These are phyloP conservation scores for Botrytis fragariae DNA, from an alignment of 2,329 filamentous ascomycete genomes.

Conservation along the genomic window DNA sequence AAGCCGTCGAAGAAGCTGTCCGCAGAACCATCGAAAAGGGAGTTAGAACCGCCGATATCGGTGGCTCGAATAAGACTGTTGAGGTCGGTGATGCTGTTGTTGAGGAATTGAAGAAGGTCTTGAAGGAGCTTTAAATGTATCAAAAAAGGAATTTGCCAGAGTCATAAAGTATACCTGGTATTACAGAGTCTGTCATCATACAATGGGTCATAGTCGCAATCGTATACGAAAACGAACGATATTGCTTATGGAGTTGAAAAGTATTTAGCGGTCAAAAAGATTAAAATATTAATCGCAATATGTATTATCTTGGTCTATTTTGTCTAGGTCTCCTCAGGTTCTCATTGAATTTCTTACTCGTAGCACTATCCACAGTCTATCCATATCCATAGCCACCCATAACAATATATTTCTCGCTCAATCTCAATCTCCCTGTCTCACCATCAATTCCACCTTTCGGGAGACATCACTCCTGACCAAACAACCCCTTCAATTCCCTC, in stretches of 20 bases:
- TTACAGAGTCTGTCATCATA: neutral
- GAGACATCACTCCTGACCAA: constrained; percentile 23
- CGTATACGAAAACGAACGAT: neutral
- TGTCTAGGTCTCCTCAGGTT: neutral
- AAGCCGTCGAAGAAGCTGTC: constrained; percentile 78
- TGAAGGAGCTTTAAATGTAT: constrained; percentile 41
- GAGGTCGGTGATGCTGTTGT: constrained; percentile 84
- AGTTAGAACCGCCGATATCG: constrained; percentile 79
- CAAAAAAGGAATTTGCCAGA: neutral
- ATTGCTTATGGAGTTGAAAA: neutral
- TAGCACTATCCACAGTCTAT: neutral
- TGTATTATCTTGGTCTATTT: neutral
- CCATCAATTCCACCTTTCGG: neutral
- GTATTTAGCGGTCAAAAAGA: neutral
- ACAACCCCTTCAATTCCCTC: constrained; percentile 30
- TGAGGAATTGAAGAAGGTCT: constrained; percentile 67
- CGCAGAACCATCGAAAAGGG: constrained; percentile 75
- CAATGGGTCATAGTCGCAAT: neutral
- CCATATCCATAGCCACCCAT: neutral
- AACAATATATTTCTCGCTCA: neutral
- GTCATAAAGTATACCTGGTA: neutral
- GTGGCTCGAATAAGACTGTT: constrained; percentile 68
- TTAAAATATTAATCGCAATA: neutral
- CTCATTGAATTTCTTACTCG: neutral
- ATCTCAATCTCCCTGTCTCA: neutral